Base-by-base conservation (phyloP, 2,329 filamentous ascomycete species). In the Madurella mycetomatis region DNA sequence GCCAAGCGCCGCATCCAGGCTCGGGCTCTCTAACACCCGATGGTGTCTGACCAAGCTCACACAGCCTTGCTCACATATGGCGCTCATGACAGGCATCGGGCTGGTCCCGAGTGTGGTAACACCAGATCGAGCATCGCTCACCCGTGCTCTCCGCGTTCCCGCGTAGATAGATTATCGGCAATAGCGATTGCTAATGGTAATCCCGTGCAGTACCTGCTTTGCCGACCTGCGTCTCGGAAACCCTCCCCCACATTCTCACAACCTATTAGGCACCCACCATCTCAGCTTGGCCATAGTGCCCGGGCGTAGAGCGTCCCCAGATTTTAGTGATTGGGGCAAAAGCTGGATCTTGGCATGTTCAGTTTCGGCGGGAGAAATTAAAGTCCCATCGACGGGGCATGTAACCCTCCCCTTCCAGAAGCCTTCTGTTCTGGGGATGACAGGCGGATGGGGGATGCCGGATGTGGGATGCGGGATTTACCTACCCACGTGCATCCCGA, bases 61-160 rank as follows among this genome's bases (percentile, higher is more conserved):
- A 25, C 25, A 25, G 25, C 25, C 25, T 25, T 25, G 25, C 25
- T 4, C 7, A 25, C 25, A 7, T 7, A 25, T 3, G 3, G 25
- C 25, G 25, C 25, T 25, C 25, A 25, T 25, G 25, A 25, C 25
- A 7, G 25, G 25, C 25, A 25, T 25, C 25, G 25, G 25, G 25
- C 25, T 25, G 25, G 25, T 7, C 25, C 25, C 3, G 25, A 25
- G 41, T 32, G 47, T n/a, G 47, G 37, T 51, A 16, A 51, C 42
- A 51, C 49, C 18, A 45, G 32, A 51, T 47, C 44, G n/a, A 11
- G 47, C 47, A 44, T 7, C 25, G 7, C 25, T 25, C 7, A 7
- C 13, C 48, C 44, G n/a, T 32, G 46, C 30, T 32, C 47, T 32
- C 48, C 47, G 32, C 41, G 47, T 54, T 19, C 15, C 43, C 34